Base-by-base conservation (phyloP, 2,329 filamentous ascomycete genomes). In the Hypoxylon sp. region DNA sequence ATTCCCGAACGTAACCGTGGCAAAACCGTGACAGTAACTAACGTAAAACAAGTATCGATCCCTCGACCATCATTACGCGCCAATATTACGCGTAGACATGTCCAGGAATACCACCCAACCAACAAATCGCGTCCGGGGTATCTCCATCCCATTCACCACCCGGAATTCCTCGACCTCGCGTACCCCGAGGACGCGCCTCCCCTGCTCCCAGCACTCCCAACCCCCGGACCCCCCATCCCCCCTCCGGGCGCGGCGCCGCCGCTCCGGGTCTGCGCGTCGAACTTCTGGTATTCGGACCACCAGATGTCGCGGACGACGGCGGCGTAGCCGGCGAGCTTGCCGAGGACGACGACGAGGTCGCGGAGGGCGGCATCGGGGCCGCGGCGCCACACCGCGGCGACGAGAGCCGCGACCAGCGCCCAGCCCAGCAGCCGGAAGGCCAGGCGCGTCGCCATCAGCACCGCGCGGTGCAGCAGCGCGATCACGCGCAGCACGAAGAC, bases 361-460 rank as follows among this genome's bases (percentile, higher is more conserved):
- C 81, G 78, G 11, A 83, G 75, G 62, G 87, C 88, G 55, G 85
- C 85, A 63, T 86, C 84, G 13, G 88, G 71, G 0, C 92, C 88
- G 2, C 91, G 78, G 69, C 87, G 86, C 73, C 82, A 89, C 3
- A 88, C 78, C 58, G 82, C 80, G 15, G 86, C 77, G 0, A 79
- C 79, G 0, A 86, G 37, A 0, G 80, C 78, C 3, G 81, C 75
- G 2, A 93, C 65, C 1, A 77, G 72, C 1, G 81, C 82, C 85
- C 87, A 95, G 62, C 92, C 85, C 1, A 83, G 72, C 37, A 92
- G 65, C 20, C 83, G 77, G 62, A 91, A 73, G 9, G 81, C 80
- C 52, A 96, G 70, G n/a, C 83, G 79, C 48, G 92, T 84, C 86
- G 91, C 92, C 78, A 88, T 96, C 70, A 92, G 78, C 55, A 96